Evolutionary conservation across 2,329 filamentous ascomycete species (phyloP), one percentile per base, ranked within the genome.

Genomic region (Fusarium sp.): DNA sequence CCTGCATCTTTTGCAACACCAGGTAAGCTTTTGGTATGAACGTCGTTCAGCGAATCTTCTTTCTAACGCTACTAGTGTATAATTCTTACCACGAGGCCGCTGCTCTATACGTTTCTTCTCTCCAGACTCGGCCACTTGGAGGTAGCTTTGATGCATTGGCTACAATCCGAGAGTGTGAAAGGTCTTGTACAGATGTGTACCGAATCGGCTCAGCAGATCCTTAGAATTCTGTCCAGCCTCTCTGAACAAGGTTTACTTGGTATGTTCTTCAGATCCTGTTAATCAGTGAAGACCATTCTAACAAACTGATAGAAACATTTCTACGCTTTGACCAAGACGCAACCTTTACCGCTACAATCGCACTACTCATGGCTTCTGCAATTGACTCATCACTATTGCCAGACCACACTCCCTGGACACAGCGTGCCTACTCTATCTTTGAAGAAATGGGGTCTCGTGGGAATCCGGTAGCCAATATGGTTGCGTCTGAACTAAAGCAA

Each of bases 401-500:
- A 25, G 75, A 77, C 47, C 76, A 76, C 18, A 63, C 70, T 0
- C 56, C 70, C 1, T 85, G 81, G 80, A 67, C 83, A 2, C 77
- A 82, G 5, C 81, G 80, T 41, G 79, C 82, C 3, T 81, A 83
- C 53, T 56, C 67, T 3, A 78, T 86, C 12, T 77, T 86, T 11
- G 82, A 85, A 40, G 83, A 83, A 14, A 85, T 86, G 77, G 77
- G 79, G 29, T 75, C 77, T 2, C 78, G 79, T 14, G 83, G 84
- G 2, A 86, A 85, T 45, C 74, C 79, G 0, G 79, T 85, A 9
- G 84, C 85, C 1, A 76, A 74, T 6, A 81, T 82, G 57, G 78
- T 81, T 11, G 56, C 55, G 2, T 54, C 53, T 12, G 69, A 69
- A 25, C 25, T 71, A 9, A 71, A 66, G 12, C 60, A 69, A 6